Base-by-base conservation (phyloP, 345 rosid genomes). In the Eucalyptus erythrocorys region DNA sequence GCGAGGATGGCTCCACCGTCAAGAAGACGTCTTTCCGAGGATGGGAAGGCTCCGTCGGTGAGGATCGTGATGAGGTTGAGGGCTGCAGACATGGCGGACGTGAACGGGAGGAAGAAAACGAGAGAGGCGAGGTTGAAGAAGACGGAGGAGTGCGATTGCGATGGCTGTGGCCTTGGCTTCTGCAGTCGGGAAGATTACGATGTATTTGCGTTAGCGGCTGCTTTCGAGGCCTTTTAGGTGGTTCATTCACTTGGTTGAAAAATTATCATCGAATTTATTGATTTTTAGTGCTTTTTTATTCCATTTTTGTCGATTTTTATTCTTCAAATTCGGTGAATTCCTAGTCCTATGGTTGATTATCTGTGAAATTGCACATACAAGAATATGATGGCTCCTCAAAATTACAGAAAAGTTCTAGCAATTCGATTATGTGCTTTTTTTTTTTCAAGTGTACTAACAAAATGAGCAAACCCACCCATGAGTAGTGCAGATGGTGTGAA, bases 161-260 rank as follows among this genome's bases (percentile, higher is more conserved):
- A 59, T 30, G 88, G 90, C 50, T 85, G 82, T 85, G 89, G 91
- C 30, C 82, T 76, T 4, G 84, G 87, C 48, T 57, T 51, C 19
- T 89, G 91, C 79, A 87, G 24, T 15, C 92, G 91, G 85, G 93
- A 88, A 85, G 92, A 92, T 66, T 91, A 91, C 88, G 94, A 95
- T 21, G 61, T 90, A 30, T 89, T 94, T 91, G 95, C 93, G 37
- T 45, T 92, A 8, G 94, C 87, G 37, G 95, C 90, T 47, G 94
- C 94, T 87, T 86, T 95, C 14, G 94, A 94, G 64, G 94, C 93
- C 87, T 88, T 91, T 8, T 93, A 93, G 86, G 87, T 16, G 30
- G 87, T 21, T 32, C 61, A 55, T 24, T 19, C 13, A 27, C 43
- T 68, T 9, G 26, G 80, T 68, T 34, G 80, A 68, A 32, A 40